A percentile compares a stretch with the other conserved stretches of the same genome.
phyloP scores from a whole-genome alignment of 2,329 filamentous ascomycete genomes.

The Talaromyces pinophilus region DNA sequence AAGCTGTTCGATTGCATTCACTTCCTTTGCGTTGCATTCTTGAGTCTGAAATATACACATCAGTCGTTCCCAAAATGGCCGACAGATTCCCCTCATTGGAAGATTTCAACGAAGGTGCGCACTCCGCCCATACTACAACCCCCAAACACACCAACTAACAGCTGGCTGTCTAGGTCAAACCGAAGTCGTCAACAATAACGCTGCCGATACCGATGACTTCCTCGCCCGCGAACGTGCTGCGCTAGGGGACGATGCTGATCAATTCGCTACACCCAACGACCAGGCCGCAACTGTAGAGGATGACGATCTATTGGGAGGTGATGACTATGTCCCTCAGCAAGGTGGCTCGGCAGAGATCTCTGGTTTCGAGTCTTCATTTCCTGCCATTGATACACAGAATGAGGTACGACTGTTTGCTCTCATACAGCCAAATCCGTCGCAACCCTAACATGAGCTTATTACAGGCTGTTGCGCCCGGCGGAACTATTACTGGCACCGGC shows the following conservation, averaged over 20 bases:
- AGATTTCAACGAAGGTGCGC: slow-evolving; percentile 66
- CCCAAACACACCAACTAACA: slow-evolving; percentile 31
- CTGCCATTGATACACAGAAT: slow-evolving; percentile 73
- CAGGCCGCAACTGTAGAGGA: slow-evolving; percentile 58
- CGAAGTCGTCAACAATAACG: slow-evolving; percentile 34
- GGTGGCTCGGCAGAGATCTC: slow-evolving; percentile 50
- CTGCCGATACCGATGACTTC: slow-evolving; percentile 74
- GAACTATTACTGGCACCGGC: slow-evolving; percentile 73
- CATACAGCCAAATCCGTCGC: not conserved
- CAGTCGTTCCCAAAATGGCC: slow-evolving; percentile 59
- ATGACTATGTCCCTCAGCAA: slow-evolving; percentile 26
- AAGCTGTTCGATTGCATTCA: not conserved
- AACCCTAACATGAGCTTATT: slow-evolving; percentile 18
- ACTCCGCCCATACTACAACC: slow-evolving; percentile 24
- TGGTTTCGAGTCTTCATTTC: slow-evolving; percentile 86
- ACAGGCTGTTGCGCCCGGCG: slow-evolving; percentile 71
- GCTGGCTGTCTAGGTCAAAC: slow-evolving; percentile 36
- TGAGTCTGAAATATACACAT: not conserved
- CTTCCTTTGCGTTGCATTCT: not conserved
- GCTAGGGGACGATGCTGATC: slow-evolving; percentile 88
- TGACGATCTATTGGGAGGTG: slow-evolving; percentile 71
- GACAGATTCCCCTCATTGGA: slow-evolving; percentile 78
- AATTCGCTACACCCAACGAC: slow-evolving; percentile 79
- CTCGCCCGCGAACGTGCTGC: slow-evolving; percentile 85
- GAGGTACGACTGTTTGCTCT: slow-evolving; percentile 56